Evolutionary conservation across 768 basidiomycete species (phyloP).

Genomic region (Melanogaster broomeanus): DNA sequence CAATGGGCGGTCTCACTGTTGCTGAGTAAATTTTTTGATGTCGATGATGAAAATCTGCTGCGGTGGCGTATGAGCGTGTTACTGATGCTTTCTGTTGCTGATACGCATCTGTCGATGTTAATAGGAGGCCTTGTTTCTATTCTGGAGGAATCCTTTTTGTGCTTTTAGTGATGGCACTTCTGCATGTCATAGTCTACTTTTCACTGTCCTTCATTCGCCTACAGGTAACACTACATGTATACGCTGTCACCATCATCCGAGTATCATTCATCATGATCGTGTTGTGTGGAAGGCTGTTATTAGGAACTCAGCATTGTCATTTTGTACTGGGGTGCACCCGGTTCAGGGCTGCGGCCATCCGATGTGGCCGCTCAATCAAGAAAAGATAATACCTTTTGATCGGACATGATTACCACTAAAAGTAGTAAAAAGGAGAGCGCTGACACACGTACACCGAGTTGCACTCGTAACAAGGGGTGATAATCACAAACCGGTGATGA

Average conservation of each 20-base stretch:
- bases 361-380: no score
- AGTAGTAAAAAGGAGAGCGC: slow-evolving; percentile 16
- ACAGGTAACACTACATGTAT: slow-evolving; percentile 26
- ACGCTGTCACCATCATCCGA: slow-evolving; percentile 17
- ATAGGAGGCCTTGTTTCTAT: slow-evolving; percentile 20
- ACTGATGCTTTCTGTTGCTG: slow-evolving; percentile 21
- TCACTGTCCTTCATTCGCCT: slow-evolving; percentile 26
- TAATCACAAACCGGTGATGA: slow-evolving; percentile 9
- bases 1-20: slow-evolving; percentile 72
- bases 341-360: not conserved
- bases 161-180: slow-evolving; percentile 7
- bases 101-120: slow-evolving; percentile 21
- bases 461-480: slow-evolving; percentile 10
- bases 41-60: slow-evolving; percentile 10
- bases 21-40: slow-evolving; percentile 54
- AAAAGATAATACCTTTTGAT: no score
- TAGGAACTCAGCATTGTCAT: not conserved
- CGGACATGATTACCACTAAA: no score
- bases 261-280: not conserved
- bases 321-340: not conserved
- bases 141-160: slow-evolving; percentile 10
- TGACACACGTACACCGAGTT: no score
- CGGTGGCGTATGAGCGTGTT: slow-evolving; percentile 19
- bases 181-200: slow-evolving; percentile 20
- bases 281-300: slow-evolving; percentile 2